Conservation (phyloP, 176 grass and related monocot species). For the Paspalum notatum region DNA sequence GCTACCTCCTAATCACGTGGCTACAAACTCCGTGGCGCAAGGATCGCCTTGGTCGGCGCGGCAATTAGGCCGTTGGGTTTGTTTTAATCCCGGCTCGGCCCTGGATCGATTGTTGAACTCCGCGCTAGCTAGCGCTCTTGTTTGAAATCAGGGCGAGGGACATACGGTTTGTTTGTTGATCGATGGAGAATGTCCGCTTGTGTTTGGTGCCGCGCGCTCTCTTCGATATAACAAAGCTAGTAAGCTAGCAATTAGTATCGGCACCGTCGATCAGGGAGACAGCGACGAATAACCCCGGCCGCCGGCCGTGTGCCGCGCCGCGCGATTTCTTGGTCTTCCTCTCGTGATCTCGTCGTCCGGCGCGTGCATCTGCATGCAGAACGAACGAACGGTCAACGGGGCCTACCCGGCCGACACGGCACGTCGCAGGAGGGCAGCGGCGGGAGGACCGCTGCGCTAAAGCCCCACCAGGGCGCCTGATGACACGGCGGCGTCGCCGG, state of each 20-base stretch:
- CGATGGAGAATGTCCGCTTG: slow-evolving; percentile 27
- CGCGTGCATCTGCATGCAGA: neutral
- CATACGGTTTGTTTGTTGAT: no score
- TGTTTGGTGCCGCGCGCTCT: slow-evolving; percentile 18
- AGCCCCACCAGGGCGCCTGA: neutral
- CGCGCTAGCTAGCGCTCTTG: neutral
- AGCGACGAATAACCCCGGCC: no score
- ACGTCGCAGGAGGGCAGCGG: neutral
- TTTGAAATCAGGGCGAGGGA: slow-evolving; percentile 49
- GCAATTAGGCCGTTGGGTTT: slow-evolving; percentile 41
- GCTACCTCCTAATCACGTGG: slow-evolving; percentile 40
- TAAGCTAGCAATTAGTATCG: no score
- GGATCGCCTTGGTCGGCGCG: slow-evolving; percentile 4
- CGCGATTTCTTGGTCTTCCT: neutral
- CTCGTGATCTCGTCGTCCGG: neutral
- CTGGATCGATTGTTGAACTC: neutral
- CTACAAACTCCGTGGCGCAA: slow-evolving; percentile 42
- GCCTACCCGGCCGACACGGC: slow-evolving; percentile 7
- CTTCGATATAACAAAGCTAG: slow-evolving; percentile 2
- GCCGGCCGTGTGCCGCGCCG: no score
- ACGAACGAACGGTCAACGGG: neutral
- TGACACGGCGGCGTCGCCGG: neutral
- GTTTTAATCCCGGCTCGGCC: neutral
- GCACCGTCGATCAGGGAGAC: no score
- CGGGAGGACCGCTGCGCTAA: neutral